Base-by-base conservation (phyloP, 495 filamentous ascomycete species). In the Tuber melanosporum region DNA sequence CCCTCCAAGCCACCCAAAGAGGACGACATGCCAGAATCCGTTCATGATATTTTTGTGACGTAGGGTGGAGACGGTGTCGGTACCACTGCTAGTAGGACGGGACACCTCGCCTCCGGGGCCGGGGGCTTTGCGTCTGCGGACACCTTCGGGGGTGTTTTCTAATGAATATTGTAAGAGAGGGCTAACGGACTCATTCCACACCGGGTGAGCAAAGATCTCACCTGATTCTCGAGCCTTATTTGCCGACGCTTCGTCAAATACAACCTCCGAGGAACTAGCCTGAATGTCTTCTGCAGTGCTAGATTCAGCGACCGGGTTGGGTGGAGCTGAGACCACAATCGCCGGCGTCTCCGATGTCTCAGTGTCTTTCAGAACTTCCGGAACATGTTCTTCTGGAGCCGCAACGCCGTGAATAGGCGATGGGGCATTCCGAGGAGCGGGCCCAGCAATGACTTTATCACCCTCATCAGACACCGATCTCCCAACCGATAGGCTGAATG, bases 141-240 rank as follows among this genome's bases (percentile, higher is more conserved):
- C 77, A 76, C 81, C 81, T 71, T 77, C 80, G 6, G 81, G 70
- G 42, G 81, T 81, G 57, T 82, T 82, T 82, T 83, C 81, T 83
- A 83, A 39, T 72, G 81, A 82, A 74, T 80, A 83, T 82, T 83
- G 81, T 83, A 83, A 83, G 81, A 83, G 78, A 75, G 81, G 81
- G 74, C 81, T 80, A 78, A 83, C 76, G 73, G 81, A 83, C 74
- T 83, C 73, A 73, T 83, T 83, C 81, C 81, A 83, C 71, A 83
- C 81, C 81, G 81, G 74, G 80, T 82, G 81, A 77, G 81, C 75
- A 73, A 82, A 83, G 73, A 83, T 80, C 81, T 83, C 81, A 83
- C 81, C 81, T 82, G 80, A 80, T 76, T 80, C 78, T 80, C 74
- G 78, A 71, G 41, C 62, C 32, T 71, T 74, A 62, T 43, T 43